Evolutionary conservation across 768 basidiomycete genomes (phyloP).

Genomic region (Auriscalpium orientale): DNA sequence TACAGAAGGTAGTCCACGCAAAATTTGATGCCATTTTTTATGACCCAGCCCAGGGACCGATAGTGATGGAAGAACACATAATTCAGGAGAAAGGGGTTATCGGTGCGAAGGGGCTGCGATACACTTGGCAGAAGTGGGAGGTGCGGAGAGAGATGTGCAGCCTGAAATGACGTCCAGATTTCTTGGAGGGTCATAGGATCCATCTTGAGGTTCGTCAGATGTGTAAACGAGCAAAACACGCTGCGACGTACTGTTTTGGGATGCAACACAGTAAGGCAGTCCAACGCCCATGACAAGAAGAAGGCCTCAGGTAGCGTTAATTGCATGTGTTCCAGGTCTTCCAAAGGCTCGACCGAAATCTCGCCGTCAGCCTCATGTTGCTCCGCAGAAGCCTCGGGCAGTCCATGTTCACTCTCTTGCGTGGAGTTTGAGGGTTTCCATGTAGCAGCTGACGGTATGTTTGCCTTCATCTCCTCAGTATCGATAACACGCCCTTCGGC

Average conservation of each 20-base stretch:
- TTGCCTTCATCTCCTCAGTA: constrained; percentile 43
- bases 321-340: constrained; percentile 86
- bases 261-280: constrained; percentile 69
- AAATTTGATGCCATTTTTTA: constrained; percentile 94
- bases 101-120: constrained; percentile 41
- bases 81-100: constrained; percentile 88
- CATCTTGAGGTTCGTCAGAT: constrained; percentile 29
- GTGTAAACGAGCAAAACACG: not conserved
- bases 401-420: constrained; percentile 11
- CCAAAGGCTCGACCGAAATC: constrained; percentile 38
- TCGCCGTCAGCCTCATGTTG: constrained; percentile 24
- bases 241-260: constrained; percentile 48
- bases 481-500: constrained; percentile 61
- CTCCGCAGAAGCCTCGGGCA: constrained; percentile 25
- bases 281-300: constrained; percentile 78
- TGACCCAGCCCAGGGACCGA: constrained; percentile 93
- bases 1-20: constrained; percentile 94
- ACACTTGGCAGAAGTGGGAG: constrained; percentile 20
- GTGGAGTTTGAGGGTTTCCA: constrained; percentile 49
- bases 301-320: constrained; percentile 85
- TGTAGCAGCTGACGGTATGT: constrained; percentile 73
- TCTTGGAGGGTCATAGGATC: constrained; percentile 46
- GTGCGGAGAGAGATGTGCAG: constrained; percentile 36
- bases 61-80: constrained; percentile 94
- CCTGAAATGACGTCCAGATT: constrained; percentile 62